Base-by-base conservation (phyloP, 768 basidiomycete genomes). In the Daedalea quercina region DNA sequence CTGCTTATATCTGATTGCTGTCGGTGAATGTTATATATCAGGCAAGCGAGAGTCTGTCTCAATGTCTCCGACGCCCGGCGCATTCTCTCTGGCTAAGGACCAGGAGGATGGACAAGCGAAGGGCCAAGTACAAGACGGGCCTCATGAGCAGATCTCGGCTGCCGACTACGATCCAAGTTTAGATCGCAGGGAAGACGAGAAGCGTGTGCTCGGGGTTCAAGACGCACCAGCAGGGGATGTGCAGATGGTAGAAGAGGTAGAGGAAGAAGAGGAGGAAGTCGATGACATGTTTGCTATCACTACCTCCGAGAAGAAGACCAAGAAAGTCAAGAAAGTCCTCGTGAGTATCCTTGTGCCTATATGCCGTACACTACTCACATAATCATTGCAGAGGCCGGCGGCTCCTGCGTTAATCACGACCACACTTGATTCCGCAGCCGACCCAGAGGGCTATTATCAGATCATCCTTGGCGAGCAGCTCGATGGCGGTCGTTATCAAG, bases 271-370 rank as follows among this genome's bases (percentile, higher is more conserved):
- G 12, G 90, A 92, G 2, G 90, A 94, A 33, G 77, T 95, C 1
- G 92, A 95, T 56, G 95, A 97, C 66, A 97, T 99, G 94, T 98
- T 98, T 62, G 85, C 92, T 22, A 76, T 90, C 20, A 74, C 71
- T 19, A 57, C 62, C 2, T 57, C 69, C 2, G 72, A 68, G 35
- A 76, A 78, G 59, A 80, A 78, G 63, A 82, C 78, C 63, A 84
- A 79, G 54, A 85, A 80, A 63, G 73, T 75, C 19, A 80, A 75
- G 63, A 75, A 71, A 55, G 72, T 78, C 7, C 64, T 71, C 47
- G 82, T 85, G 62, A 54, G 80, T 68, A 13, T 40, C 13, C 53
- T 47, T 40, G 53, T 25, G 9, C 43, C 22, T 24, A 13, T 20
- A 15, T 57, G 8, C 42, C 9, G 17, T 3, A 44, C 23, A 25